phyloP scores from a whole-genome alignment of 169 alveolate species.

The Theileria parva region DNA sequence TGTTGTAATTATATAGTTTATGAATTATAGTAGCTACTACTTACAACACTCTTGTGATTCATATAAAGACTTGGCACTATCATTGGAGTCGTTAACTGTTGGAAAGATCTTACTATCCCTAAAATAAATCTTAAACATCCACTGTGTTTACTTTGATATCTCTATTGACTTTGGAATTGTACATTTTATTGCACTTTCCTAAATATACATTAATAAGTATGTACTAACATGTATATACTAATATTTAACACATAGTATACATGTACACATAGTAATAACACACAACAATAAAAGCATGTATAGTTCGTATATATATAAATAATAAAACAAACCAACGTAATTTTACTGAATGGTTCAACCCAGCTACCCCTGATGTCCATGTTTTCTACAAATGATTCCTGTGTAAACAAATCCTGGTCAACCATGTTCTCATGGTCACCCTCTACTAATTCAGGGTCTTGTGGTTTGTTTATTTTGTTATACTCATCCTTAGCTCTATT shows the following conservation, averaged over 20 bases:
- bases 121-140: background rate
- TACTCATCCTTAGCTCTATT: background rate
- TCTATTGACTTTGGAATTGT: constrained; percentile 15
- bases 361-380: constrained; percentile 19
- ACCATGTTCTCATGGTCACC: background rate
- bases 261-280: too few relatives aligned
- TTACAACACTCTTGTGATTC: constrained; percentile 8
- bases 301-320: background rate
- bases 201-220: background rate
- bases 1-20: background rate
- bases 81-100: background rate
- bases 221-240: background rate
- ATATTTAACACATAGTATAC: background rate
- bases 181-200: constrained; percentile 11
- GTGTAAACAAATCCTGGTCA: constrained; percentile 15
- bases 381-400: background rate
- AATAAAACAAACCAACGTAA: background rate
- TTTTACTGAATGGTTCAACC: constrained; percentile 14
- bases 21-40: background rate
- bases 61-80: background rate
- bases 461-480: background rate
- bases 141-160: constrained; percentile 9
- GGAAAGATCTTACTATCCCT: background rate
- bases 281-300: background rate
- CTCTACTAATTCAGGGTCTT: background rate